A percentile compares a stretch with the other conserved stretches of the same genome.
Conservation (phyloP, 2,329 filamentous ascomycete genomes). For the Colletotrichum plurivorum region DNA sequence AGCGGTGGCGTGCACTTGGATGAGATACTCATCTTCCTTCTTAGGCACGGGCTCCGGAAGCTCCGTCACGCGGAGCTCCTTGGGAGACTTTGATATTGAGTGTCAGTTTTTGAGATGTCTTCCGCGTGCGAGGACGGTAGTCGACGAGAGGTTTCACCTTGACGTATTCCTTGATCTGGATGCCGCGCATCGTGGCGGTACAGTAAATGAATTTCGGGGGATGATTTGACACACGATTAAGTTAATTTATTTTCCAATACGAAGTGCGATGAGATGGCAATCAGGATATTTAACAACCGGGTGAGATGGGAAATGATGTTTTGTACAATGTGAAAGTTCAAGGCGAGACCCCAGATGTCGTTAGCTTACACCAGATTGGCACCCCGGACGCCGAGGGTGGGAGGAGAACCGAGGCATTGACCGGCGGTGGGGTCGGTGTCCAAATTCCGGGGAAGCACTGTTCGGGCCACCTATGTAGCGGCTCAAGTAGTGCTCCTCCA, state of each 20-base stretch:
- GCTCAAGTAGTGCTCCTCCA: too few species aligned
- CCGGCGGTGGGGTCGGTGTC: constrained; percentile 23
- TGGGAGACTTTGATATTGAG: constrained; percentile 72
- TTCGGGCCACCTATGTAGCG: not conserved
- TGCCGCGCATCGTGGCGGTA: constrained; percentile 76
- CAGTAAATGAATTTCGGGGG: not conserved
- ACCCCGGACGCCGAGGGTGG: constrained; percentile 31
- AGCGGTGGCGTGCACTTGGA: constrained; percentile 87
- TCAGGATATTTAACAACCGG: not conserved
- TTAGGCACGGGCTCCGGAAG: constrained; percentile 82
- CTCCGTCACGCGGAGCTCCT: constrained; percentile 81
- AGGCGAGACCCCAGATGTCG: constrained; percentile 11
- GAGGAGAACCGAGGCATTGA: constrained; percentile 35
- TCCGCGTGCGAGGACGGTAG: constrained; percentile 22
- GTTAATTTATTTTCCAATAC: not conserved
- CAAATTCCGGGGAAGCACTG: constrained; percentile 28
- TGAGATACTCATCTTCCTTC: constrained; percentile 83
- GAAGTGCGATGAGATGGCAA: not conserved
- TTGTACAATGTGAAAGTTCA: not conserved
- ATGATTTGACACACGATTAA: not conserved
- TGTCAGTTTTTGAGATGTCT: not conserved
- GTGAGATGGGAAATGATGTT: not conserved
- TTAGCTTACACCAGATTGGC: constrained; percentile 30
- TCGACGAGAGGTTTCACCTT: constrained; percentile 64
- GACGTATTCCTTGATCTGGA: constrained; percentile 81